phyloP scores from a whole-genome alignment of 345 rosid species.

The Rhizophora apiculata region DNA sequence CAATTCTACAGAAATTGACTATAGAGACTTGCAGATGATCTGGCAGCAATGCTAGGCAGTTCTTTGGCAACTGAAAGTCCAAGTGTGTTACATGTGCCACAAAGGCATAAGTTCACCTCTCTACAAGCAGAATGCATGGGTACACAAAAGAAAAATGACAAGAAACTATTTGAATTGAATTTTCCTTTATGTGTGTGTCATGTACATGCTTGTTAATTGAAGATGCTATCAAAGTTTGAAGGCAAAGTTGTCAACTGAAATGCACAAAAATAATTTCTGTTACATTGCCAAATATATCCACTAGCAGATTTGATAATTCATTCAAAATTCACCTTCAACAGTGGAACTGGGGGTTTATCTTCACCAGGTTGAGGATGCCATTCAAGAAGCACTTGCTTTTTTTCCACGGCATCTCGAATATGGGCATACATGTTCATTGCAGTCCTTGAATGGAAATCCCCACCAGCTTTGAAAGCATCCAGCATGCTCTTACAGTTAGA shows the following conservation, averaged over 20 bases:
- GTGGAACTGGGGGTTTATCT: constrained; percentile 90
- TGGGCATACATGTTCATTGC: constrained; percentile 97
- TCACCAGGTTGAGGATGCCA: constrained; percentile 93
- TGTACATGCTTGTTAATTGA: no score
- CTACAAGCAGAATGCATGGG: no score
- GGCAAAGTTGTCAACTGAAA: not conserved
- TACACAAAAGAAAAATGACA: no score
- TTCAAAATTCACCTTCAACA: constrained; percentile 61
- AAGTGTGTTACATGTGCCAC: no score
- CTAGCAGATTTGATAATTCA: not conserved
- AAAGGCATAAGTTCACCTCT: no score
- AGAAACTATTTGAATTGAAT: no score
- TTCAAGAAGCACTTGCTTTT: constrained; percentile 73
- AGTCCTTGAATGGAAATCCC: constrained; percentile 97
- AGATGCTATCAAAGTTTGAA: no score
- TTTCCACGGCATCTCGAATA: constrained; percentile 76
- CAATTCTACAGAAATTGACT: no score
- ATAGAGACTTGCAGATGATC: no score
- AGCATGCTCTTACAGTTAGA: constrained; percentile 90
- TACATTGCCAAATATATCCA: not conserved
- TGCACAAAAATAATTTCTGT: not conserved
- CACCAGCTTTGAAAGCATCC: constrained; percentile 96
- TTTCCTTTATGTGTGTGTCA: no score
- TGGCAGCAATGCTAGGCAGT: no score
- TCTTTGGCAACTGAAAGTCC: no score